Conservation (phyloP, 2,329 filamentous ascomycete species). For the Cadophora luteo-olivacea region DNA sequence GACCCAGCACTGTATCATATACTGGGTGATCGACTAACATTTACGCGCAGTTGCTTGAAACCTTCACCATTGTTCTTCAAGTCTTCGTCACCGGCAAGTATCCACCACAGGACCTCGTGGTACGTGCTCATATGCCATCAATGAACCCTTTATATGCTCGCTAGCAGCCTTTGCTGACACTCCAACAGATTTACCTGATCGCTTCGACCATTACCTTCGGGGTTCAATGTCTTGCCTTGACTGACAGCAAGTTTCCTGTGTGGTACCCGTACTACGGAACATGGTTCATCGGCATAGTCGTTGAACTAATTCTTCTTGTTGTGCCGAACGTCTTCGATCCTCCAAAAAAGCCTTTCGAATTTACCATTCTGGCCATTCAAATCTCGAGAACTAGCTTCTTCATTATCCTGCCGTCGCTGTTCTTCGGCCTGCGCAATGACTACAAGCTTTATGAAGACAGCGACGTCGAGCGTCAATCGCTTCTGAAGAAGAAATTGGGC, state of each 20-base stretch:
- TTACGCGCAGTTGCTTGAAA: constrained; percentile 44
- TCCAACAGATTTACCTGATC: constrained; percentile 58
- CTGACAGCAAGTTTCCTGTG: constrained; percentile 56
- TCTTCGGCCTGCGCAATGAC: constrained; percentile 40
- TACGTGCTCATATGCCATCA: constrained; percentile 29
- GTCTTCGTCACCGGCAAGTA: constrained; percentile 35
- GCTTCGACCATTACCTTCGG: constrained; percentile 70
- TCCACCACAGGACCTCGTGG: constrained; percentile 42
- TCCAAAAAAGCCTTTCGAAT: constrained; percentile 37
- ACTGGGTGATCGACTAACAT: constrained; percentile 22
- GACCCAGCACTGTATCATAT: too few species aligned
- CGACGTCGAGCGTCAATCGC: constrained; percentile 65
- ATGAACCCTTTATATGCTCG: not conserved
- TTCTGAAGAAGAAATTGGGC: constrained; percentile 56
- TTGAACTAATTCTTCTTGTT: constrained; percentile 57
- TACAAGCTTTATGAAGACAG: constrained; percentile 44
- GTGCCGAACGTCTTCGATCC: constrained; percentile 43
- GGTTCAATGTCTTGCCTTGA: constrained; percentile 61
- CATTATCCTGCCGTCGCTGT: constrained; percentile 46
- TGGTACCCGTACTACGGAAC: constrained; percentile 71
- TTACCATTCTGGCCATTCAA: constrained; percentile 37
- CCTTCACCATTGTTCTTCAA: constrained; percentile 37
- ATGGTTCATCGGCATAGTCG: constrained; percentile 63
- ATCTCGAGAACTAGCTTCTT: constrained; percentile 43
- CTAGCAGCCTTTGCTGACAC: constrained; percentile 19